These are phyloP conservation scores for Pelargonium fulgidum DNA, from an alignment of 441 rosid species.

Conservation along the genomic window DNA sequence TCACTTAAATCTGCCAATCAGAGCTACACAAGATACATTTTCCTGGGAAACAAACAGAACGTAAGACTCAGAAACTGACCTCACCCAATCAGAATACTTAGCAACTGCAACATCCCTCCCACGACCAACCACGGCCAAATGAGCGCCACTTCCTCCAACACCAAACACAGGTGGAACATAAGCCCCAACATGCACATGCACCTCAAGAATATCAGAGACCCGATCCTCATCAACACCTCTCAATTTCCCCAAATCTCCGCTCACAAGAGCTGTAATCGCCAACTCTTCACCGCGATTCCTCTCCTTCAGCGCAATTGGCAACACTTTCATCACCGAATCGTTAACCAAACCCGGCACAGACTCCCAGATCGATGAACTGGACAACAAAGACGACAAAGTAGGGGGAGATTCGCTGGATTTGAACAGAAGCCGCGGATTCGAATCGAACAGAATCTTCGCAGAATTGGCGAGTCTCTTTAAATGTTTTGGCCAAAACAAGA, in stretches of 20 bases:
- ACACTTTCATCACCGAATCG: conserved; percentile 35
- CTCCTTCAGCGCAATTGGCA: conserved; percentile 37
- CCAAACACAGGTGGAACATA: conserved; percentile 52
- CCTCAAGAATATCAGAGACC: conserved; percentile 34
- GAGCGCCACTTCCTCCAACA: conserved; percentile 38
- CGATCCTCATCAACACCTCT: conserved; percentile 17
- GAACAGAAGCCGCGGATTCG: conserved; percentile 48
- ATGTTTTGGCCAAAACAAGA: conserved; percentile 72
- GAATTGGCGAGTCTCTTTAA: conserved; percentile 50
- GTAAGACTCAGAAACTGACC: conserved; percentile 35
- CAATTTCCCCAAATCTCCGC: conserved; percentile 27
- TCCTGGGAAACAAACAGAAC: background rate
- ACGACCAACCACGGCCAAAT: conserved; percentile 65
- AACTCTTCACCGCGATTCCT: conserved; percentile 43
- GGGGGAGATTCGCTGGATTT: conserved; percentile 13
- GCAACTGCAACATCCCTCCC: conserved; percentile 65
- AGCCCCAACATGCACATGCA: conserved; percentile 50
- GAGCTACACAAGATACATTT: background rate
- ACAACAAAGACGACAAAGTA: conserved; percentile 4
- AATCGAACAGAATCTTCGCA: conserved; percentile 39
- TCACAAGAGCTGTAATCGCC: conserved; percentile 61
- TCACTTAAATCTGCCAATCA: conserved; percentile 5
- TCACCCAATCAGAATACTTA: conserved; percentile 81
- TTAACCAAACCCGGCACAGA: conserved; percentile 37
- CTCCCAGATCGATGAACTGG: conserved; percentile 26